These are phyloP conservation scores for Botrytis elliptica DNA, from an alignment of 2,329 filamentous ascomycete species.

Conservation along the genomic window DNA sequence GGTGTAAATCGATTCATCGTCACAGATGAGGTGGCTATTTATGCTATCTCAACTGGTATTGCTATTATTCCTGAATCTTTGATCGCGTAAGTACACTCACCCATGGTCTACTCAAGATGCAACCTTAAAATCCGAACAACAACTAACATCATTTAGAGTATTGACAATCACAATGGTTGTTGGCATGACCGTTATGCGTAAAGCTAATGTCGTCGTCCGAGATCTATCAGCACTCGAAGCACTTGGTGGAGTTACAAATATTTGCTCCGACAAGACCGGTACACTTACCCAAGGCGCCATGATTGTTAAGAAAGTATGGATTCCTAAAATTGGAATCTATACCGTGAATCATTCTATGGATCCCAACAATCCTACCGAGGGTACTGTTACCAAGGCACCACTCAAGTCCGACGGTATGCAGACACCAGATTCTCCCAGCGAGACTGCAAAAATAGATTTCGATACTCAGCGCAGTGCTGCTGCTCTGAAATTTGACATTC, in stretches of 20 bases:
- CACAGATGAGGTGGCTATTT: constrained; percentile 36
- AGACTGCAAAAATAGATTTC: constrained; percentile 52
- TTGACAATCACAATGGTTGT: constrained; percentile 67
- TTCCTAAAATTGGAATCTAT: constrained; percentile 52
- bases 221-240: constrained; percentile 56
- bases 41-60: constrained; percentile 43
- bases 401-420: constrained; percentile 5
- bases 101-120: background rate
- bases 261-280: constrained; percentile 78
- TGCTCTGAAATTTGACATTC: constrained; percentile 49
- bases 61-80: constrained; percentile 64
- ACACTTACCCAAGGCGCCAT: constrained; percentile 60
- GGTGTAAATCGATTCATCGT: constrained; percentile 44
- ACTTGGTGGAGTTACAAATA: constrained; percentile 59
- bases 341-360: constrained; percentile 52
- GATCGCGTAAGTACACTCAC: constrained; percentile 34
- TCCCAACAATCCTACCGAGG: constrained; percentile 55
- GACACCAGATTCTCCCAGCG: constrained; percentile 24
- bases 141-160: constrained; percentile 46
- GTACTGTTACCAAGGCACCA: constrained; percentile 43
- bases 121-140: constrained; percentile 32
- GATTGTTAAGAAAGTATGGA: constrained; percentile 58
- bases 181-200: constrained; percentile 58
- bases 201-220: constrained; percentile 56
- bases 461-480: constrained; percentile 60